These are phyloP conservation scores for Blakeslea trispora DNA, from an alignment of 371 early-diverging fungal genomes.

Conservation along the genomic window DNA sequence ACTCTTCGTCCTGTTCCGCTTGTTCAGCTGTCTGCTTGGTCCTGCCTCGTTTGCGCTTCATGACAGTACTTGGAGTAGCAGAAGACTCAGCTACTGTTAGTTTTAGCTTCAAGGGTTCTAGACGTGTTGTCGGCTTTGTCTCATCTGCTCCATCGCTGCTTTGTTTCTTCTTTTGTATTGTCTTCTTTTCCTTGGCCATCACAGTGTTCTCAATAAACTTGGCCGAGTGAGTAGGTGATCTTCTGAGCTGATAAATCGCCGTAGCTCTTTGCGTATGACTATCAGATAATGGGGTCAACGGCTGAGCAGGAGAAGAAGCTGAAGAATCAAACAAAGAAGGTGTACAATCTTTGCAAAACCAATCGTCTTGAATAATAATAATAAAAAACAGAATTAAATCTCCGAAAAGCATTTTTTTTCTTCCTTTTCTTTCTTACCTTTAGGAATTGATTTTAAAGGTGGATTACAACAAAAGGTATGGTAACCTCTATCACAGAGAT, in stretches of 20 bases:
- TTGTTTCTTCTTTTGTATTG: background rate
- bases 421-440: constrained; percentile 24
- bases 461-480: constrained; percentile 42
- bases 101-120: background rate
- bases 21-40: background rate
- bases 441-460: constrained; percentile 30
- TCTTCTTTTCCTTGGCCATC: background rate
- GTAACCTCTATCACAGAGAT: constrained; percentile 38
- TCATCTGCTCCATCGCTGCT: background rate
- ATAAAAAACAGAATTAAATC: too few relatives aligned
- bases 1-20: constrained; percentile 24
- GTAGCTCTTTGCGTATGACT: constrained; percentile 1
- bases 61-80: background rate
- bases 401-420: background rate
- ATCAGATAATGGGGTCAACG: constrained; percentile 14
- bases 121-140: background rate
- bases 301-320: constrained; percentile 19
- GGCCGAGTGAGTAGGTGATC: constrained; percentile 18
- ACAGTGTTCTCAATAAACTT: constrained; percentile 18
- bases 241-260: constrained; percentile 16
- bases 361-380: too few relatives aligned
- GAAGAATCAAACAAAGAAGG: constrained; percentile 32
- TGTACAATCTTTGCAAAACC: constrained; percentile 40
- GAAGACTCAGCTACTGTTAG: background rate
- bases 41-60: background rate